Evolutionary conservation across 23 red algal genomes (phyloP).

Genomic region (Gracilaria caudata): DNA sequence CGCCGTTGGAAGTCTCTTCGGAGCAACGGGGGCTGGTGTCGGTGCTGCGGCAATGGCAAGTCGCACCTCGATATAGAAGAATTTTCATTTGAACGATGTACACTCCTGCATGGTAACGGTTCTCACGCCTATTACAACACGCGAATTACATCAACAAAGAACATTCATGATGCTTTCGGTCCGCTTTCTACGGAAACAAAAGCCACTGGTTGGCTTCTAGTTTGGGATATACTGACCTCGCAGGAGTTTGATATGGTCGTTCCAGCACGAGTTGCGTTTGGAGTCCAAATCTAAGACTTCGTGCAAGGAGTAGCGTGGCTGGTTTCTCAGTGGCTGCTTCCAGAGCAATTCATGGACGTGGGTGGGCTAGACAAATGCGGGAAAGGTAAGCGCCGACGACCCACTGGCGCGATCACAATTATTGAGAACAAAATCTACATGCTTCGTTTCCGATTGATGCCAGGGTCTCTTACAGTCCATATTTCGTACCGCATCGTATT

Average conservation of each 20-base stretch:
- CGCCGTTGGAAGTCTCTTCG: constrained; percentile 63
- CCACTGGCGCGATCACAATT: constrained; percentile 59
- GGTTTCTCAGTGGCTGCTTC: constrained; percentile 31
- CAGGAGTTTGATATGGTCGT: constrained; percentile 67
- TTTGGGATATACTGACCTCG: constrained; percentile 58
- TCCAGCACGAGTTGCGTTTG: constrained; percentile 58
- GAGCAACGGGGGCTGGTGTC: constrained; percentile 66
- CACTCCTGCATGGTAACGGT: neutral
- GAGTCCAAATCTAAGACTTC: constrained; percentile 16
- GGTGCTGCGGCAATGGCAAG: constrained; percentile 63
- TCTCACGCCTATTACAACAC: constrained; percentile 28
- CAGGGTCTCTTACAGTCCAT: constrained; percentile 60
- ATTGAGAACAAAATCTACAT: constrained; percentile 54
- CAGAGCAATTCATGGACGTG: constrained; percentile 61
- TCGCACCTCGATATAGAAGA: constrained; percentile 50
- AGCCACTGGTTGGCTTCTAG: constrained; percentile 42
- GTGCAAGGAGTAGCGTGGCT: neutral
- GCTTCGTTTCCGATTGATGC: constrained; percentile 53
- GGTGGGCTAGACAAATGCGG: constrained; percentile 44
- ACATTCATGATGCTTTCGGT: constrained; percentile 35
- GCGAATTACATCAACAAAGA: constrained; percentile 17
- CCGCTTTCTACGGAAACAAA: neutral
- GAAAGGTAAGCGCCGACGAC: constrained; percentile 32
- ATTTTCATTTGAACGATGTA: constrained; percentile 57
- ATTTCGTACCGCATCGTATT: constrained; percentile 52